Base-by-base conservation (phyloP, 345 rosid genomes). In the Salix arbutifolia region DNA sequence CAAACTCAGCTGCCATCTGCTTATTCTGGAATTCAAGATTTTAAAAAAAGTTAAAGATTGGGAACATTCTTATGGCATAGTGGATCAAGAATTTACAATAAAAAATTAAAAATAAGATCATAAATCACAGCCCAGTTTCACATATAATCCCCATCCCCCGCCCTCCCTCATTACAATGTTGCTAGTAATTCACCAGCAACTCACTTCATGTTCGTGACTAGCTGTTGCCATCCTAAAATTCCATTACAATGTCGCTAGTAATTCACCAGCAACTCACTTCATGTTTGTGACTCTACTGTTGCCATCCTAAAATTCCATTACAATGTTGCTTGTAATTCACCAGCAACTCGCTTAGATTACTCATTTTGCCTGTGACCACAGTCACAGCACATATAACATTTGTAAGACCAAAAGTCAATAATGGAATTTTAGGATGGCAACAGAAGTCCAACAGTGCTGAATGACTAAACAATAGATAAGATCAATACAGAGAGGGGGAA, bases 1-100 rank as follows among this genome's bases (percentile, higher is more conserved):
- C 97, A 21, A 96, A 97, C 83, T 91, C 98, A 75, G 97, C 76
- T 4, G 99, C 98, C 99, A 93, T 91, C 70, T 37, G 66, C 70
- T 83, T 79, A 62, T 48, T 64, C 65, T 72, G 38, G 25, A 40
- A 33, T 26, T 25, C 35, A 64, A 14, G 30, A 64, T 30, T 8
- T 25, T 1, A 13, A 31, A 8, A 64, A 28, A 1, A 28, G 21
- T 6, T 14, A 28, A 5, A 14, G 67, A 64, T 26, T 50, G 19
- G n/a, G 18, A 3, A 42, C 14, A 42, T 6, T 50, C 56, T 50
- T 50, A 18, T 50, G 56, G 3, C 56, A 14, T 12, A 16, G 56
- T 4, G n/a, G 56, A 50, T 17, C 21, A 18, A 50, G n/a, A 50
- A 50, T 50, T 17, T 50, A 18, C 56, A 50, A 18, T 5, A 50